Evolutionary conservation across 768 basidiomycete genomes (phyloP).

Genomic region (Phlegmacium glaucopus): DNA sequence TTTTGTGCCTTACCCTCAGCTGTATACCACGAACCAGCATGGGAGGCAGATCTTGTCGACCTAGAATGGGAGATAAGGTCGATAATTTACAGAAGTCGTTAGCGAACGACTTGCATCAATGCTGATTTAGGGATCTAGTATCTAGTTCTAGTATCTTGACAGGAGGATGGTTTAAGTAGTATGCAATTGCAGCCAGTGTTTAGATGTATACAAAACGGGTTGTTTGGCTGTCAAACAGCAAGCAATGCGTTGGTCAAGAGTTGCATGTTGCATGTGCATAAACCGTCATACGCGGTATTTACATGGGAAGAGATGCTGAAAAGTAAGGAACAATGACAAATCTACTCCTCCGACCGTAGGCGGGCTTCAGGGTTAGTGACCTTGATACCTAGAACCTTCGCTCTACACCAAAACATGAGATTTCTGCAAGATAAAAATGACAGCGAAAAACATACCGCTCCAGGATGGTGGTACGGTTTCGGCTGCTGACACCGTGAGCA

Average conservation of each 20-base stretch:
- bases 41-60: slow-evolving; percentile 56
- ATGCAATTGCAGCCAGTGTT: background rate
- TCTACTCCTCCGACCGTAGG: slow-evolving; percentile 91
- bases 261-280: slow-evolving; percentile 47
- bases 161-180: background rate
- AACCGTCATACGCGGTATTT: slow-evolving; percentile 51
- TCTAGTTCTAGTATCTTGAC: background rate
- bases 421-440: background rate
- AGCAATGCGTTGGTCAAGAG: slow-evolving; percentile 14
- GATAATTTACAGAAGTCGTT: background rate
- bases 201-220: background rate
- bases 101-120: slow-evolving; percentile 16
- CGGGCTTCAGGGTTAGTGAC: slow-evolving; percentile 92
- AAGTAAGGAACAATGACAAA: slow-evolving; percentile 35
- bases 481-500: slow-evolving; percentile 93
- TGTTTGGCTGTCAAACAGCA: slow-evolving; percentile 1
- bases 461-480: slow-evolving; percentile 88
- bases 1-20: slow-evolving; percentile 56
- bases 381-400: slow-evolving; percentile 85
- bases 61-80: slow-evolving; percentile 6
- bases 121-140: background rate
- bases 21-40: slow-evolving; percentile 92
- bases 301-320: slow-evolving; percentile 41
- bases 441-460: slow-evolving; percentile 57
- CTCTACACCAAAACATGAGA: slow-evolving; percentile 40